These are phyloP conservation scores for Penicillium rolfsii DNA, from an alignment of 2,329 filamentous ascomycete genomes.

Conservation along the genomic window DNA sequence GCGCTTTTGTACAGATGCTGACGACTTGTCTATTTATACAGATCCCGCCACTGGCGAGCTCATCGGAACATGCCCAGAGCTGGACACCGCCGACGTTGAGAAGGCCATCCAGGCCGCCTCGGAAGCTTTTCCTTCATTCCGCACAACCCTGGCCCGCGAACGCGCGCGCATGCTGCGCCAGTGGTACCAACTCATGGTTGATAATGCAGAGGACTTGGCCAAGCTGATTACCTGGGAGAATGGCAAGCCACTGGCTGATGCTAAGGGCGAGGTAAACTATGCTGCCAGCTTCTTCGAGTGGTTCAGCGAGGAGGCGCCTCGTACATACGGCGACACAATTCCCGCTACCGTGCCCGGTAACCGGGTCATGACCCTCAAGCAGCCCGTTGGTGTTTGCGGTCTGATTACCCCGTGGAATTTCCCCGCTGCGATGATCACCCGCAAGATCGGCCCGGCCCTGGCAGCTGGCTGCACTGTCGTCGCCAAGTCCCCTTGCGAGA, in stretches of 20 bases:
- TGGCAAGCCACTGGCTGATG: constrained; percentile 66
- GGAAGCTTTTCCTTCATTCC: constrained; percentile 66
- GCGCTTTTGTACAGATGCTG: not conserved
- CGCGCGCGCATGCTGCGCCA: constrained; percentile 64
- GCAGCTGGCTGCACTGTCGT: constrained; percentile 97
- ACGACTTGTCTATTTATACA: constrained; percentile 32
- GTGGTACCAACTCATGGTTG: constrained; percentile 69
- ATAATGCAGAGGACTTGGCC: constrained; percentile 67
- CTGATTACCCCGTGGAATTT: constrained; percentile 72
- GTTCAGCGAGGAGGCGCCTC: constrained; percentile 65
- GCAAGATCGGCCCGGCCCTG: constrained; percentile 62
- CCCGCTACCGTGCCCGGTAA: constrained; percentile 62
- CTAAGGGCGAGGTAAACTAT: constrained; percentile 62
- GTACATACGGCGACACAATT: constrained; percentile 64
- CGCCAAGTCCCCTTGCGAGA: constrained; percentile 87
- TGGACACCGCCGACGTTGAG: constrained; percentile 75
- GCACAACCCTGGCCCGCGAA: constrained; percentile 63
- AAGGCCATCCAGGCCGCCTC: constrained; percentile 82
- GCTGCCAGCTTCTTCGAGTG: constrained; percentile 65
- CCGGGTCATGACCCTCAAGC: constrained; percentile 64
- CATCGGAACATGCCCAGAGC: constrained; percentile 82
- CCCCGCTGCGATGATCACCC: constrained; percentile 57
- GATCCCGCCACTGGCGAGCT: constrained; percentile 82
- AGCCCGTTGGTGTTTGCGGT: constrained; percentile 69
- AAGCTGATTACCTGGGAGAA: constrained; percentile 71